A percentile compares a stretch with the other conserved stretches of the same genome.
These are phyloP conservation scores for Acanthamoeba healyi DNA, from an alignment of 208 protist genomes.

Conservation along the genomic window DNA sequence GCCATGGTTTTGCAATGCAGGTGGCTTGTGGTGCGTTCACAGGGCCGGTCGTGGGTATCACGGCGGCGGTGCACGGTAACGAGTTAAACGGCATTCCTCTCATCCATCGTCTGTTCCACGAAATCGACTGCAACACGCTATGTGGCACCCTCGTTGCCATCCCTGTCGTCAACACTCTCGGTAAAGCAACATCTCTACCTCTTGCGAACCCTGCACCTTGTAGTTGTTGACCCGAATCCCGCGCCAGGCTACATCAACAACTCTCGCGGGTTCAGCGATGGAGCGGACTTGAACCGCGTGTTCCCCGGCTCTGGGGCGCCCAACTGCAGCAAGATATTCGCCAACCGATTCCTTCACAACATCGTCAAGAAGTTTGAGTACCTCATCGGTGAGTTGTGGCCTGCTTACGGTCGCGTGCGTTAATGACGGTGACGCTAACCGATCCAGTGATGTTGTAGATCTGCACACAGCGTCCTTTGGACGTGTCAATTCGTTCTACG, in stretches of 20 bases:
- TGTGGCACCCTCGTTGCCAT: constrained; percentile 78
- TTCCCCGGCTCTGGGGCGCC: constrained; percentile 77
- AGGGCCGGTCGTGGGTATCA: constrained; percentile 75
- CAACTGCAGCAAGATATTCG: constrained; percentile 77
- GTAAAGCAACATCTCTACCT: background rate
- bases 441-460: no score
- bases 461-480: constrained; percentile 82
- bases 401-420: no score
- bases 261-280: constrained; percentile 75
- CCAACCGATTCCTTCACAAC: constrained; percentile 69
- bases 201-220: background rate
- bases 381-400: constrained; percentile 60
- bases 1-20: constrained; percentile 3
- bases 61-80: constrained; percentile 79
- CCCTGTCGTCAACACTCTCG: constrained; percentile 73
- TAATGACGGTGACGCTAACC: no score
- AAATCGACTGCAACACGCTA: constrained; percentile 71
- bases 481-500: constrained; percentile 84
- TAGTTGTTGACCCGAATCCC: no score
- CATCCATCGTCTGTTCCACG: constrained; percentile 74
- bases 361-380: constrained; percentile 83
- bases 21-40: constrained; percentile 14
- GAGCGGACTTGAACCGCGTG: constrained; percentile 82
- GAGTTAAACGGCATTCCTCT: constrained; percentile 82
- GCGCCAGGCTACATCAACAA: constrained; percentile 72